Base-by-base conservation (phyloP, 164 flowering plant species). In the Sedum album region DNA sequence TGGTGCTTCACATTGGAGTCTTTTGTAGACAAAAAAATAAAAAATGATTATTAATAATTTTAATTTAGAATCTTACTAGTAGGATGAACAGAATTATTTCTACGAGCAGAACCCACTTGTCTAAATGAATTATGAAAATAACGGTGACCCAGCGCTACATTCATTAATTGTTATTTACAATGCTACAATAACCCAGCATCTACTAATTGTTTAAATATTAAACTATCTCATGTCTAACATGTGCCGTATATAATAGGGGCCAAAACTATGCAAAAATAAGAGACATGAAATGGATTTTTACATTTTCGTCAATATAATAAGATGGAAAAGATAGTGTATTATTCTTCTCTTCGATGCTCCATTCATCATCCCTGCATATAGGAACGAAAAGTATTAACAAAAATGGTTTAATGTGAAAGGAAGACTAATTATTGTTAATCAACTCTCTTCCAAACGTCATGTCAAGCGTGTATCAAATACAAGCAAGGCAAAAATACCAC, bases 281-380 rank as follows among this genome's bases (percentile, higher is more conserved):
- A 39, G 21, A 28, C 42, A 46, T 28, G 31, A 28, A 53, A 38
- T 74, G 63, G 71, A 75, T 39, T 72, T 76, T 83, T 84, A 92
- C 99, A 90, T 92, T 86, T 86, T 92, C 99, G 82, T 95, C 94
- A 76, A 95, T 95, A 73, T 95, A 95, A 80, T 92, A 92, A 68
- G 97, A 90, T 57, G 99, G 99, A 80, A 92, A 88, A 6, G 97
- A 88, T 39, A 91, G 84, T 7, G 95, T 85, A 74, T 86, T 88
- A 65, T 77, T 83, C 74, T 78, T 83, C 77, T 84, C 99, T 71
- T 92, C 93, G 75, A 90, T 72, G 73, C 76, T 73, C 99, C 99
- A 95, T 72, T 90, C 96, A 69, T 90, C 91, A 70, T 87, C 97
- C 82, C 99, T 92, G 93, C 89, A 87, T 49, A 36, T 21, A 10